phyloP scores from a whole-genome alignment of 2,329 filamentous ascomycete genomes.

The Aspergillus sp. region DNA sequence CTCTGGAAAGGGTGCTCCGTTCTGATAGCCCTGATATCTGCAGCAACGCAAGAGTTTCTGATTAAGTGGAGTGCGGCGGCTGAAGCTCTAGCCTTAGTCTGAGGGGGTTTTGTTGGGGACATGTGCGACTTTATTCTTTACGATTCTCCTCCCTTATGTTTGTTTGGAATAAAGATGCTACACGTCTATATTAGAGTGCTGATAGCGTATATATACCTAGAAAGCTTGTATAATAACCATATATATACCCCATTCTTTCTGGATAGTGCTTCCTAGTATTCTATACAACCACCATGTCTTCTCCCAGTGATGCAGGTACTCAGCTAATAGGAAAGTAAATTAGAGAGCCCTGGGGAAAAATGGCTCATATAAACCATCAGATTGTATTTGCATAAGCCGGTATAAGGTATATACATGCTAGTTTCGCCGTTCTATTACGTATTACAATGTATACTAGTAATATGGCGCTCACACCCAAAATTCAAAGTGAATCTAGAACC shows the following conservation, averaged over 20 bases:
- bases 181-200: background rate
- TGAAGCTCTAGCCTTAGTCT: background rate
- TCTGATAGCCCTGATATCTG: background rate
- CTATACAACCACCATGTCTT: background rate
- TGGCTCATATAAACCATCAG: background rate
- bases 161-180: background rate
- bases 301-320: background rate
- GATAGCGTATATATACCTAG: background rate
- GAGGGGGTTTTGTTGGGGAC: no score
- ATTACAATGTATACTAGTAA: background rate
- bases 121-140: background rate
- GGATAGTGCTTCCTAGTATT: background rate
- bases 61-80: background rate
- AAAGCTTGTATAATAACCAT: background rate
- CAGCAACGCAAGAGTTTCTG: background rate
- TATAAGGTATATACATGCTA: background rate
- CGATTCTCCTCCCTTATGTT: background rate
- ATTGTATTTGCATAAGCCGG: background rate
- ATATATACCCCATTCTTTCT: background rate
- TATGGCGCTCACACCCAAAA: background rate
- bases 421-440: background rate
- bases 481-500: slow-evolving; percentile 30
- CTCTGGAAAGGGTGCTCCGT: slow-evolving; percentile 6
- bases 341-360: no score
- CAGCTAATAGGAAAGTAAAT: no score